Base-by-base conservation (phyloP, 2,329 filamentous ascomycete genomes). In the Colletotrichum sp. region DNA sequence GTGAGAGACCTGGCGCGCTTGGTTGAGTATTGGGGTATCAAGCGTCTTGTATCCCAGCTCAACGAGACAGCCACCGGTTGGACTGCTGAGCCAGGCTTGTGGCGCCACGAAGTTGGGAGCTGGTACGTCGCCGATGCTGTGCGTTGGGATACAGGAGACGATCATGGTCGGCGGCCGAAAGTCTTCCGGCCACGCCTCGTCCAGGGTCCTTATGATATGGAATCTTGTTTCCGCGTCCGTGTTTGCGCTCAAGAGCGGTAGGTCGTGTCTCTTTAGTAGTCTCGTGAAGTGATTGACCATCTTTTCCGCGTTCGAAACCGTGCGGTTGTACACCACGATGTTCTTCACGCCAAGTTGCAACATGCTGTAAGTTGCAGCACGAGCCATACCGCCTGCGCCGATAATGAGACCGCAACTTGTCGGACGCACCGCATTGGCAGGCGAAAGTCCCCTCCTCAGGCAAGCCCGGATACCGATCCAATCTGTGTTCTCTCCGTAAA, bases 401-500 rank as follows among this genome's bases (percentile, higher is more conserved):
- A 94, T 89, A 26, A 94, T 88, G 16, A 94, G 85, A 0, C 89
- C 92, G 3, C 87, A 90, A 3, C 88, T 89, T 12, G 84, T 87
- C 0, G 90, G 86, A 5, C 91, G 88, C 0, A 93, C 89, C 3
- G 90, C 91, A 77, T 94, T 94, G 5, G 93, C 93, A 0, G 94
- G 94, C 1, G 94, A 95, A 3, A 96, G 86, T 3, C 94, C 94
- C 36, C 93, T 89, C 7, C 92, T 90, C 57, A 96, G 90, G 80
- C 93, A 95, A 5, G 93, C 93, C 69, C 93, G 88, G 57, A 96
- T 94, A 7, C 94, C 94, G 39, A 95, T 93, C 93, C 94, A 96
- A 82, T 96, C 94, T 0, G 94, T 96, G 75, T 96, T 96, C 74
- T 96, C 94, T 2, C 94, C 94, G 77, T 95, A 94, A 0, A 96